Base-by-base conservation (phyloP, 257 asterid species). In the Salvia rosmarinus region DNA sequence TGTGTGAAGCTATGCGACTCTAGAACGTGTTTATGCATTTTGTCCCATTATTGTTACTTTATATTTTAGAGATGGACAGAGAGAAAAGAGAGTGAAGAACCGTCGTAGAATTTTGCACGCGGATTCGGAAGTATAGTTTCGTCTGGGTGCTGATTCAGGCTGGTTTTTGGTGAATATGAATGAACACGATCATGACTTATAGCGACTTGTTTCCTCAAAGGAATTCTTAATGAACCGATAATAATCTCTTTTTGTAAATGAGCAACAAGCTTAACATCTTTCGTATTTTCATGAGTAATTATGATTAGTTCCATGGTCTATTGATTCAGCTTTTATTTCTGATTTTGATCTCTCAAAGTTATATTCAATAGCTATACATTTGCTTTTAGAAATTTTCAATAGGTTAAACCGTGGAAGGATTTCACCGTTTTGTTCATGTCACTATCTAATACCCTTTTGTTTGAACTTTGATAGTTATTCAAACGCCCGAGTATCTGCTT, bases 351-450 rank as follows among this genome's bases (percentile, higher is more conserved):
- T 14, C 57, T 47, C 58, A 11, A 44, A 44, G 67, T n/a, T 25
- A 6, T 64, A 19, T 14, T 64, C 35, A 25, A 51, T 8, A 13
- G 50, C 12, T 30, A 56, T 42, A 62, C 34, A 28, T 56, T 46
- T 55, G 37, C 52, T 49, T 10, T 44, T 39, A 54, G n/a, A 57
- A 34, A 32, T n/a, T n/a, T 40, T 51, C 57, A 64, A 5, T 58
- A 8, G 19, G 13, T 66, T 59, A 46, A 39, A 35, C 19, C 21
- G 39, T 40, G 34, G 21, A 9, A 30, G 28, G 57, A 46, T 17
- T 51, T 72, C 61, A 32, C 62, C 13, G 35, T 52, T 69, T 40
- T n/a, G n/a, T n/a, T n/a, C n/a, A 52, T 64, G 23, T 58, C 68
- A 42, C 21, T 28, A 19, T 60, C 70, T 34, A 44, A 25, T 2